phyloP scores from a whole-genome alignment of 176 grass and related monocot genomes.

The Thinopyrum elongatum region DNA sequence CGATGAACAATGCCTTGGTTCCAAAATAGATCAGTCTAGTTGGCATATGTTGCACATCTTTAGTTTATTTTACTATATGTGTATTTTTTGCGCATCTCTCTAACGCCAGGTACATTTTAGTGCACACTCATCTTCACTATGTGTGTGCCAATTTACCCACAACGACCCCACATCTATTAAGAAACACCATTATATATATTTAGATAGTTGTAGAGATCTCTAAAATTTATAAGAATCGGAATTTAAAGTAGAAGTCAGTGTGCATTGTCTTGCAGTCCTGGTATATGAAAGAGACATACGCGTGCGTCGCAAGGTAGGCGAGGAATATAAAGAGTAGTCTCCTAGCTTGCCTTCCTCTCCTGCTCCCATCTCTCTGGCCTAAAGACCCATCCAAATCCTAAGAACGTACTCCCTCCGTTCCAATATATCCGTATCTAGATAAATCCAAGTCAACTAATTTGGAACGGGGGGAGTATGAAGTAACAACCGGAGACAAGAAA shows the following conservation, averaged over 20 bases:
- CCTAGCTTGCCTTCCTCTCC: not conserved
- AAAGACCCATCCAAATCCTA: not conserved
- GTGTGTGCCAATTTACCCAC: not conserved
- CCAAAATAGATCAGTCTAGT: not conserved
- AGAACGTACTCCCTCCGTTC: too few species aligned
- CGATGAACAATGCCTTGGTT: not conserved
- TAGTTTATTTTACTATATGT: too few species aligned
- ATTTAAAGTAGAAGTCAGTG: not conserved
- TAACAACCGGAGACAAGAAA: too few species aligned
- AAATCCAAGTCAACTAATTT: too few species aligned
- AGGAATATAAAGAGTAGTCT: not conserved
- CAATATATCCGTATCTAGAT: too few species aligned
- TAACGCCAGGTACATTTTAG: not conserved
- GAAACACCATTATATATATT: not conserved
- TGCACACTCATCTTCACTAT: not conserved
- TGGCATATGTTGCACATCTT: too few species aligned
- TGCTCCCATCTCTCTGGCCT: not conserved
- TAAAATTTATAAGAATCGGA: not conserved
- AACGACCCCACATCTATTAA: not conserved
- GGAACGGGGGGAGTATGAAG: too few species aligned
- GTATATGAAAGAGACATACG: not conserved
- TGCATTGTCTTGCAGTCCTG: not conserved
- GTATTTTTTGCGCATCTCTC: too few species aligned
- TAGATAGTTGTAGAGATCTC: not conserved
- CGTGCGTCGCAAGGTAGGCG: not conserved